phyloP scores from a whole-genome alignment of 495 filamentous ascomycete genomes.

The Hypoxylon rickii region DNA sequence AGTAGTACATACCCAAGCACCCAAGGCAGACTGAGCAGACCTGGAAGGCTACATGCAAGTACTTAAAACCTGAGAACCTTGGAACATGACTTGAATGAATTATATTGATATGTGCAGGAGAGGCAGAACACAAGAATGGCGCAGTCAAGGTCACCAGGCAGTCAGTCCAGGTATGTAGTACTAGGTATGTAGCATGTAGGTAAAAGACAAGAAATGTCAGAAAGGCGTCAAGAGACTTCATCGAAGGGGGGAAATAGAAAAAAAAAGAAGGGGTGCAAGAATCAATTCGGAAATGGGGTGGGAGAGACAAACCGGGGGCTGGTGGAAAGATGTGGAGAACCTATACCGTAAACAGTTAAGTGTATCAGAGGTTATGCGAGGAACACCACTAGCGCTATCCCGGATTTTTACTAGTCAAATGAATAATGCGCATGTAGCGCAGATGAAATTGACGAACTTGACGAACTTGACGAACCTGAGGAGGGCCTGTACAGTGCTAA shows the following conservation, averaged over 20 bases:
- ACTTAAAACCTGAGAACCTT: too few relatives aligned
- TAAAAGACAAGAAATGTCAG: too few relatives aligned
- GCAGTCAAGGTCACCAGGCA: too few relatives aligned
- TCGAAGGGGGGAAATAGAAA: slow-evolving; percentile 24
- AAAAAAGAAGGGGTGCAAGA: slow-evolving; percentile 34
- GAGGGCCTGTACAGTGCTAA: too few relatives aligned
- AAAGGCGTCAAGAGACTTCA: neutral
- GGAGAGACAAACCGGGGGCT: slow-evolving; percentile 28
- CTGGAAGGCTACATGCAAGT: too few relatives aligned
- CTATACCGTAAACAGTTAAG: slow-evolving; percentile 20
- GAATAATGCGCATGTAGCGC: slow-evolving; percentile 13
- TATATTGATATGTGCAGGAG: too few relatives aligned
- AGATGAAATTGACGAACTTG: neutral
- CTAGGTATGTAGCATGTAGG: too few relatives aligned
- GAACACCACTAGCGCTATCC: slow-evolving; percentile 21
- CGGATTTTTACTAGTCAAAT: slow-evolving; percentile 8
- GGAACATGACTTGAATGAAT: too few relatives aligned
- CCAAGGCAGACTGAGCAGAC: too few relatives aligned
- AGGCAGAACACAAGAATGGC: too few relatives aligned
- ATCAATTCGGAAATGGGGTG: slow-evolving; percentile 37
- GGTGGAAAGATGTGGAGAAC: slow-evolving; percentile 21
- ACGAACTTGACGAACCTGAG: too few relatives aligned
- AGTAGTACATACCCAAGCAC: neutral
- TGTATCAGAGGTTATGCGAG: slow-evolving; percentile 29
- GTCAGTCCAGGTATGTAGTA: too few relatives aligned